Base-by-base conservation (phyloP, 257 asterid species). In the Gentiana dahurica region DNA sequence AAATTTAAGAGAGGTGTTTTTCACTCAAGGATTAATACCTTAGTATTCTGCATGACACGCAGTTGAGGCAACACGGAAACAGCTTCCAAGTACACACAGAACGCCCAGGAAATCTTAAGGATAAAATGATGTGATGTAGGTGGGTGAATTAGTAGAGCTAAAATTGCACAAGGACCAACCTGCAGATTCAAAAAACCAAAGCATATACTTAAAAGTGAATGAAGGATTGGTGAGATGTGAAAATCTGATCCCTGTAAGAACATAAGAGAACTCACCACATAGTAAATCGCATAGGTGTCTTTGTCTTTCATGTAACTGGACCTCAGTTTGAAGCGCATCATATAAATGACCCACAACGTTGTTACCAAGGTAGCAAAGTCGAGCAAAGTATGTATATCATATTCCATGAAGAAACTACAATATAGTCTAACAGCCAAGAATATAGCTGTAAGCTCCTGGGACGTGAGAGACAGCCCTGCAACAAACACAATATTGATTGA, bases 391-490 rank as follows among this genome's bases (percentile, higher is more conserved):
- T 89, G 95, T 68, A 89, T 89, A 75, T 89, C 95, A 69, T 86
- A 89, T 77, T 89, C 97, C 97, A 89, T 86, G 59, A 89, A 94
- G 59, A 89, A 86, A 73, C 97, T 86, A 58, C 95, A 86, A 73
- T 86, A 89, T 60, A 89, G 73, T 80, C 97, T 89, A 65, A 86
- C 97, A 60, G 93, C 97, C 84, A 89, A 62, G 77, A 89, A 89
- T 58, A 89, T 65, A 48, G 97, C 97, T 53, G 97, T 89, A 55
- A 86, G 75, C 79, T 89, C 97, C 84, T 89, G 97, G 68, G 94
- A 83, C 69, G 79, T 86, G 75, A 89, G 94, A 53, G 97, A 89
- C 74, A 89, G 79, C 53, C 97, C 94, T 89, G 82, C 73, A 34
- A 61, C 6, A 38, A 34, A 56, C 32, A 13, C 46, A 59, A 35